phyloP scores from a whole-genome alignment of 257 asterid species.

The Salvia rosmarinus region DNA sequence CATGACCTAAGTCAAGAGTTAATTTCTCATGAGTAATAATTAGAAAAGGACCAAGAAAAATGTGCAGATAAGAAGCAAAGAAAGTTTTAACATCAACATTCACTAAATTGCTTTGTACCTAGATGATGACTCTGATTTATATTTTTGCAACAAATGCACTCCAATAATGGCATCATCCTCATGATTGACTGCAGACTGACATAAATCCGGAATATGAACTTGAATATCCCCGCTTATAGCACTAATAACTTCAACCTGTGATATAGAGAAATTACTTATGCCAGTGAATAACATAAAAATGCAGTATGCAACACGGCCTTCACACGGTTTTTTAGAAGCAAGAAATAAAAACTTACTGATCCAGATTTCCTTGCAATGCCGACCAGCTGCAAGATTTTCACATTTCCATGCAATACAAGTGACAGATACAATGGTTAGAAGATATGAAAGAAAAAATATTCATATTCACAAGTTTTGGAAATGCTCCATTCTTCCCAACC shows the following conservation, averaged over 20 bases:
- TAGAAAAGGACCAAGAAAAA: not conserved
- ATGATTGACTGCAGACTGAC: slow-evolving; percentile 42
- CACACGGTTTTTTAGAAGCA: not conserved
- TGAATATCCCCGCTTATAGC: slow-evolving; percentile 68
- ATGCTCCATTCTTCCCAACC: no score
- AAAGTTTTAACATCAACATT: not conserved
- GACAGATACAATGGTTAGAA: slow-evolving; percentile 22
- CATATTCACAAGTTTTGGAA: no score
- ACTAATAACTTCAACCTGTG: slow-evolving; percentile 77
- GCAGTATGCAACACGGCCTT: not conserved
- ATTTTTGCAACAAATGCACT: slow-evolving; percentile 69
- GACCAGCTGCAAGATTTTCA: slow-evolving; percentile 60
- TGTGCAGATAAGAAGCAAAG: not conserved
- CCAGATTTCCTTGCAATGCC: slow-evolving; percentile 83
- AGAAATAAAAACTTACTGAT: slow-evolving; percentile 53
- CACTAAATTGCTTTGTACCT: slow-evolving; percentile 45
- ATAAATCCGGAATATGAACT: slow-evolving; percentile 50
- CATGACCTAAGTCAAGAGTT: slow-evolving; percentile 54
- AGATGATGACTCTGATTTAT: slow-evolving; percentile 52
- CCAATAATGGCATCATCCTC: slow-evolving; percentile 58
- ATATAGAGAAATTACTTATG: slow-evolving; percentile 26
- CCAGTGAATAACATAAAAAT: slow-evolving; percentile 16
- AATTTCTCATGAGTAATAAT: not conserved
- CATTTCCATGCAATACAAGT: slow-evolving; percentile 36
- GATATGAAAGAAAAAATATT: no score